phyloP scores from a whole-genome alignment of 805 yeast genomes.

The Barnettozyma pratensis region DNA sequence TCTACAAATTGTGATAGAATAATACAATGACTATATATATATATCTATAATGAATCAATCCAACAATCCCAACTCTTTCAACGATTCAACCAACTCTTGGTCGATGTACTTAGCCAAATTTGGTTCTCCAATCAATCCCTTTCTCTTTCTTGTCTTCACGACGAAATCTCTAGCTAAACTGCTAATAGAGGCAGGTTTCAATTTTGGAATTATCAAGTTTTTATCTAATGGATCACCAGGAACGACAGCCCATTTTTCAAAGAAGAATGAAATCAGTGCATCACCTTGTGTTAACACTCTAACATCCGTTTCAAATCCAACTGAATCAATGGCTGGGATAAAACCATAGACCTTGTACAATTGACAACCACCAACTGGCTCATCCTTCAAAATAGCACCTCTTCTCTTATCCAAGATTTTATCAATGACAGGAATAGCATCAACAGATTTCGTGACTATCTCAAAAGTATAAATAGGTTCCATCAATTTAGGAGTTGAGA shows the following conservation, averaged over 20 bases:
- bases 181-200: constrained; percentile 67
- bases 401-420: constrained; percentile 57
- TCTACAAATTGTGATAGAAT: no score
- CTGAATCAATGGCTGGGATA: constrained; percentile 85
- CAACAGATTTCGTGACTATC: constrained; percentile 45
- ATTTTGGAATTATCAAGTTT: constrained; percentile 54
- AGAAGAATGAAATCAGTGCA: constrained; percentile 62
- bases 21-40: background rate
- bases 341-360: constrained; percentile 54
- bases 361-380: constrained; percentile 69
- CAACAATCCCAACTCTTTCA: constrained; percentile 44
- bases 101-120: constrained; percentile 64
- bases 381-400: constrained; percentile 48
- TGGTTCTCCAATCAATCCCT: constrained; percentile 77
- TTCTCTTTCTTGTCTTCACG: constrained; percentile 81
- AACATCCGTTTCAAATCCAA: constrained; percentile 85
- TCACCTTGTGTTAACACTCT: constrained; percentile 73
- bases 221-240: constrained; percentile 91
- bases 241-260: constrained; percentile 68
- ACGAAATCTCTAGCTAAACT: constrained; percentile 85
- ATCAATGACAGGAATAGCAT: constrained; percentile 44
- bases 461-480: constrained; percentile 75
- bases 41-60: constrained; percentile 5
- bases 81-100: constrained; percentile 45
- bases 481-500: constrained; percentile 71